Evolutionary conservation across 495 filamentous ascomycete species (phyloP).

Genomic region (Letharia lupina): DNA sequence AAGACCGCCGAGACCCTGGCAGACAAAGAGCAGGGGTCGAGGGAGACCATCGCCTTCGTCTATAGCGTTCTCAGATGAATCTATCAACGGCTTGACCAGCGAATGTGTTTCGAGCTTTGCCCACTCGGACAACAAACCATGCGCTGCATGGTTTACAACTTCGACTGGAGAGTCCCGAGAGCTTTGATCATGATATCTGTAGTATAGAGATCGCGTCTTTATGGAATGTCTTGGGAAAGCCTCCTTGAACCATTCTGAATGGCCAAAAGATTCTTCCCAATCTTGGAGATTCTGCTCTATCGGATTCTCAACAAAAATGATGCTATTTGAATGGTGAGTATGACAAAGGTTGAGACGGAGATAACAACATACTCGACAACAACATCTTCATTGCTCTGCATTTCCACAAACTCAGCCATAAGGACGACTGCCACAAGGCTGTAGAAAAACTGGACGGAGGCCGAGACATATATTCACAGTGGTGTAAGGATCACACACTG

Average conservation of each 20-base stretch:
- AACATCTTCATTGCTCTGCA: neutral
- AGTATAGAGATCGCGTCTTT: neutral
- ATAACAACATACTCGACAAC: neutral
- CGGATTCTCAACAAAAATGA: neutral
- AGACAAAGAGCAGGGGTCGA: neutral
- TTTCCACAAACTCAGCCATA: neutral
- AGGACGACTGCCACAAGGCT: neutral
- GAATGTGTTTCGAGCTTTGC: neutral
- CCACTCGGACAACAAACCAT: neutral
- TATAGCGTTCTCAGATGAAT: neutral
- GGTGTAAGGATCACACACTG: neutral
- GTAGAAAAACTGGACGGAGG: neutral
- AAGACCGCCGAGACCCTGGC: neutral
- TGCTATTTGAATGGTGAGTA: neutral
- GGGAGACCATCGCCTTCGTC: neutral
- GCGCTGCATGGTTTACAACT: neutral
- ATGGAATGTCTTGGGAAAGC: neutral
- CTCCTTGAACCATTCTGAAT: neutral
- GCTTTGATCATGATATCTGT: neutral
- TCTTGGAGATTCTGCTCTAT: neutral
- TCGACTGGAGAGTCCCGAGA: neutral
- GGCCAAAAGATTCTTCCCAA: neutral
- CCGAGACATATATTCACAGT: neutral
- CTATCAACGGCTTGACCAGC: neutral
- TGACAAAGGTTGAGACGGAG: neutral